Evolutionary conservation across 768 basidiomycete genomes (phyloP).

Genomic region (Kwoniella heveanensis): DNA sequence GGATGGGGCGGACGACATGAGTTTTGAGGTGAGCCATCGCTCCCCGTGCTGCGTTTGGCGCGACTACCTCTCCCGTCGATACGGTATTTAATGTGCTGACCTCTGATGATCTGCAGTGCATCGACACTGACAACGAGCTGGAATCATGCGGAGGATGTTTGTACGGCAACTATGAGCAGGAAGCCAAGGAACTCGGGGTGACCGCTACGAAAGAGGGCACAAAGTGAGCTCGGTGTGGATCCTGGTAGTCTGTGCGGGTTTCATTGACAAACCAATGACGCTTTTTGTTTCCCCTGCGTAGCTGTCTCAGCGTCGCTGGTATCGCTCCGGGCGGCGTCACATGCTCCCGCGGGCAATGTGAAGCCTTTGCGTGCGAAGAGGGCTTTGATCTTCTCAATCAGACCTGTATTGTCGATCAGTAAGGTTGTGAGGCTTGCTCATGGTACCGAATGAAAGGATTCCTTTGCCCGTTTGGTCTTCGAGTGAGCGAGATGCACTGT

Average conservation of each 20-base stretch:
- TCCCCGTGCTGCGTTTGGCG: no score
- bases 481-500: no score
- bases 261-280: not conserved
- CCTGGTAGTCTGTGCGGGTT: not conserved
- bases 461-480: no score
- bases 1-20: not conserved
- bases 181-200: not conserved
- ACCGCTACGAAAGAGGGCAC: not conserved
- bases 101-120: conserved; percentile 1
- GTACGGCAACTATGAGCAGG: not conserved
- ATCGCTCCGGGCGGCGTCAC: conserved; percentile 6
- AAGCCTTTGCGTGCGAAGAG: conserved; percentile 4
- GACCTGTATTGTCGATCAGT: not conserved
- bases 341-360: not conserved
- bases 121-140: conserved; percentile 5
- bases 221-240: not conserved
- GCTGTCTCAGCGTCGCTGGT: not conserved
- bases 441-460: no score
- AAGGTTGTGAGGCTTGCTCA: no score
- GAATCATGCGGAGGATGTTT: conserved; percentile 15
- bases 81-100: no score
- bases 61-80: no score
- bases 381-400: not conserved
- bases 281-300: not conserved
- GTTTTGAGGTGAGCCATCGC: conserved; percentile 15